A percentile compares a stretch with the other conserved stretches of the same genome.
Evolutionary conservation across 2,329 filamentous ascomycete genomes (phyloP).

Genomic region (Colletotrichum camelliae): DNA sequence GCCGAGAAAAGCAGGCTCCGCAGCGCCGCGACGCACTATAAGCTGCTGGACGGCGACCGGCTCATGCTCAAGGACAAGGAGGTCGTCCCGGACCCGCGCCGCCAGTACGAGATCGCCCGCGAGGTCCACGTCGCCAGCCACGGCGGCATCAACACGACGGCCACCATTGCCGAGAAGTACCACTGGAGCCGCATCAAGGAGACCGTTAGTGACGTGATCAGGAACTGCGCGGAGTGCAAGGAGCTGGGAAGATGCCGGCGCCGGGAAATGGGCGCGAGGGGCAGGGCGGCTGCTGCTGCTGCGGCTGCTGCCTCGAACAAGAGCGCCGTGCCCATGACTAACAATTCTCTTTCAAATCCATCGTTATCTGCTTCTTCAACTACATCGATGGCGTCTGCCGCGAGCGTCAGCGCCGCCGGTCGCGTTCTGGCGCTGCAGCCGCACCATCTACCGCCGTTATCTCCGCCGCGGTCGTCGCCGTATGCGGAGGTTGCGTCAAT

Average conservation of each 20-base stretch:
- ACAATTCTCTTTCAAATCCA: background rate
- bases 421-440: constrained; percentile 22
- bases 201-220: constrained; percentile 92
- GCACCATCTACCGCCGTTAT: constrained; percentile 29
- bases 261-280: constrained; percentile 8
- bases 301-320: background rate
- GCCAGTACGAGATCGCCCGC: constrained; percentile 89
- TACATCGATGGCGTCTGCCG: constrained; percentile 11
- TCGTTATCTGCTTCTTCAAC: background rate
- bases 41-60: constrained; percentile 77
- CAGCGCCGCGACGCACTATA: constrained; percentile 94
- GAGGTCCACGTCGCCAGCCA: constrained; percentile 77
- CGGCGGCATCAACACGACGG: constrained; percentile 96
- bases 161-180: constrained; percentile 89
- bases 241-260: constrained; percentile 66
- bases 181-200: constrained; percentile 99
- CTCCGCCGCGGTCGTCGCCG: constrained; percentile 32
- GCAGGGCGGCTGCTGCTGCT: background rate
- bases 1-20: constrained; percentile 95
- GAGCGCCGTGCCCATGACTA: background rate
- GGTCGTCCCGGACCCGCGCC: constrained; percentile 87
- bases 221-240: constrained; percentile 89
- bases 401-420: constrained; percentile 7
- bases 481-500: constrained; percentile 56
- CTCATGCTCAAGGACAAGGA: constrained; percentile 98